Conservation (phyloP, 768 basidiomycete species). For the Amanita brunnescens region DNA sequence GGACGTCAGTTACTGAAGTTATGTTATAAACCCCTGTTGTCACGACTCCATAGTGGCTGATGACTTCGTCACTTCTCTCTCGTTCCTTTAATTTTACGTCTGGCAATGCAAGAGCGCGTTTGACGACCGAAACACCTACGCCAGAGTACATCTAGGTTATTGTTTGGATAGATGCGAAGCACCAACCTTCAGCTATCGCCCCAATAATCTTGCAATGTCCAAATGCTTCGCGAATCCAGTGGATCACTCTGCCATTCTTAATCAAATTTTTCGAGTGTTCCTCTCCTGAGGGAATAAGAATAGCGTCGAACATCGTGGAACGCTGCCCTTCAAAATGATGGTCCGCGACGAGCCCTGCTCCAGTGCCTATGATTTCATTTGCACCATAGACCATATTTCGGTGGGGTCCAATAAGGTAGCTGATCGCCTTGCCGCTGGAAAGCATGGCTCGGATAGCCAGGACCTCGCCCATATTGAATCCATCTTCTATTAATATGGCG, state of each 20-base stretch:
- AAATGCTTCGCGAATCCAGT: slow-evolving; percentile 81
- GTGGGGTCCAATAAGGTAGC: slow-evolving; percentile 58
- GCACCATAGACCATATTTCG: slow-evolving; percentile 44
- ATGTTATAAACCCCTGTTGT: slow-evolving; percentile 46
- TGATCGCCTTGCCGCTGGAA: slow-evolving; percentile 42
- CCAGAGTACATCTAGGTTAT: neutral
- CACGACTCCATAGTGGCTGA: slow-evolving; percentile 49
- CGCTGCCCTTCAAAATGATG: slow-evolving; percentile 72
- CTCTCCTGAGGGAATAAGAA: slow-evolving; percentile 68
- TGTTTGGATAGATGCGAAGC: slow-evolving; percentile 2
- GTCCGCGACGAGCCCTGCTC: slow-evolving; percentile 40
- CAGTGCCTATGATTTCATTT: slow-evolving; percentile 18
- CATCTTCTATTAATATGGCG: slow-evolving; percentile 69
- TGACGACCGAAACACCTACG: slow-evolving; percentile 37
- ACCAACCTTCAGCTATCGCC: slow-evolving; percentile 57
- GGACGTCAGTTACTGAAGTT: slow-evolving; percentile 30
- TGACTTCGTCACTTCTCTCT: slow-evolving; percentile 33
- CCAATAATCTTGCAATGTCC: slow-evolving; percentile 82
- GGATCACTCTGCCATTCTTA: slow-evolving; percentile 61
- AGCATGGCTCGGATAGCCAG: slow-evolving; percentile 48
- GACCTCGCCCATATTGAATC: slow-evolving; percentile 57
- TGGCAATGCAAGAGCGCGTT: slow-evolving; percentile 36
- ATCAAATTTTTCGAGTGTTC: slow-evolving; percentile 48
- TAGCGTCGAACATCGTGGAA: slow-evolving; percentile 77
- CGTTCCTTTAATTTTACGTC: slow-evolving; percentile 32